phyloP scores from a whole-genome alignment of 768 basidiomycete genomes.

The Termitomyces sp. region DNA sequence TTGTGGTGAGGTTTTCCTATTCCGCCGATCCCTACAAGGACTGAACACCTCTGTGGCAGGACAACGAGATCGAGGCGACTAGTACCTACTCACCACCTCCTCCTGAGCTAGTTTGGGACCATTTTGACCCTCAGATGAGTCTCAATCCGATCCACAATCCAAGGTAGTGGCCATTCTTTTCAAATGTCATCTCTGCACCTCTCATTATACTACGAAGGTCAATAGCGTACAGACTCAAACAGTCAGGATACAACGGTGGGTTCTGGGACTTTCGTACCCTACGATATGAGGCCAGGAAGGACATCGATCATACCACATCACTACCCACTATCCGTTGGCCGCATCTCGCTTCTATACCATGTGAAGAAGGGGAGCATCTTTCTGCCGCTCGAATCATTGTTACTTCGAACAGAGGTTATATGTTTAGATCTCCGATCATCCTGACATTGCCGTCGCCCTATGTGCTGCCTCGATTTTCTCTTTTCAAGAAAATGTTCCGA shows the following conservation, averaged over 20 bases:
- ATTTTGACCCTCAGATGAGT: not conserved
- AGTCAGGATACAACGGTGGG: not conserved
- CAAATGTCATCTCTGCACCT: not conserved
- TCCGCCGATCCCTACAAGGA: not conserved
- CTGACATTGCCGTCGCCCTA: slow-evolving; percentile 13
- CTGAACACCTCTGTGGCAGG: not conserved
- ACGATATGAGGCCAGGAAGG: not conserved
- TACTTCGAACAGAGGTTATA: not conserved
- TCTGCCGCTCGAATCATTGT: not conserved
- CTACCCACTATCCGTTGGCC: not conserved
- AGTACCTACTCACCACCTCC: not conserved
- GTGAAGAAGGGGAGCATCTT: not conserved
- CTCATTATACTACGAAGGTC: slow-evolving; percentile 1
- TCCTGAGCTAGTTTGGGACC: not conserved
- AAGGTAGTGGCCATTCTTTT: not conserved
- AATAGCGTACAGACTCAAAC: not conserved
- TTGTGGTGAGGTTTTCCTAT: slow-evolving; percentile 7
- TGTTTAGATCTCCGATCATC: not conserved
- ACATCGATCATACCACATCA: not conserved
- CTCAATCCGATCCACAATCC: not conserved
- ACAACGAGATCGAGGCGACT: not conserved
- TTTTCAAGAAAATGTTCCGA: not conserved
- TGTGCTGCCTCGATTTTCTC: slow-evolving; percentile 5
- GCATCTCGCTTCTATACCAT: not conserved
- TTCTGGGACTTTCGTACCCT: not conserved